phyloP scores from a whole-genome alignment of 2,329 filamentous ascomycete genomes.

The Hypoxylon sp. region DNA sequence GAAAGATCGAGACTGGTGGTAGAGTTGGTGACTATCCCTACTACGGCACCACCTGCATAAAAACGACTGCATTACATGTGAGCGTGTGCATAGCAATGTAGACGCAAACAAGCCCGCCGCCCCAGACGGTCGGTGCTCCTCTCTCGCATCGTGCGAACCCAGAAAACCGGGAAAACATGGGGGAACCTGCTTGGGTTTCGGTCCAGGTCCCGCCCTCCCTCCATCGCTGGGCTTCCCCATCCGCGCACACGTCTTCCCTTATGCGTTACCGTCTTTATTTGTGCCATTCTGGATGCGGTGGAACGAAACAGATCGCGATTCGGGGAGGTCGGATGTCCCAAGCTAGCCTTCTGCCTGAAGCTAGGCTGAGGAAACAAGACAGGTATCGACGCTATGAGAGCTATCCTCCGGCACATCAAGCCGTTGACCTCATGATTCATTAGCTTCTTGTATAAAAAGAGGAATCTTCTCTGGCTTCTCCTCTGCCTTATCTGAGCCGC shows the following conservation, averaged over 20 bases:
- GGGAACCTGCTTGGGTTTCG: neutral
- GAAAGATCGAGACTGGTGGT: neutral
- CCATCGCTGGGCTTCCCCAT: too few relatives aligned
- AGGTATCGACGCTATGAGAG: neutral
- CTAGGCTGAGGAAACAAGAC: neutral
- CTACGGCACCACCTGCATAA: neutral
- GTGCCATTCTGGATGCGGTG: constrained; percentile 14
- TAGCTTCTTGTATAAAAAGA: neutral
- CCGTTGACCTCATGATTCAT: neutral
- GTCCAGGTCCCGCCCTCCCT: constrained; percentile 11
- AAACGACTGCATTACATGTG: neutral
- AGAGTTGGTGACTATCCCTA: neutral
- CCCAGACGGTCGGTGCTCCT: constrained; percentile 15
- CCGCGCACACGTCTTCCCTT: too few relatives aligned
- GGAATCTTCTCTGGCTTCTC: neutral
- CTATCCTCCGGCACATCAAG: neutral
- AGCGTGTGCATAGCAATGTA: too few relatives aligned
- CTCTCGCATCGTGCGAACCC: constrained; percentile 12
- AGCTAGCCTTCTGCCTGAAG: too few relatives aligned
- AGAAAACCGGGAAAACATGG: constrained; percentile 29
- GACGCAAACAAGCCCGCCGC: neutral
- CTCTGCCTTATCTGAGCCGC: neutral
- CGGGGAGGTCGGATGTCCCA: constrained; percentile 13
- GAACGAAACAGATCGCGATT: constrained; percentile 18
- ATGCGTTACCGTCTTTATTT: constrained; percentile 3